Evolutionary conservation across 108 stramenopile genomes (phyloP).

Genomic region (Stephanodiscus minutulus): DNA sequence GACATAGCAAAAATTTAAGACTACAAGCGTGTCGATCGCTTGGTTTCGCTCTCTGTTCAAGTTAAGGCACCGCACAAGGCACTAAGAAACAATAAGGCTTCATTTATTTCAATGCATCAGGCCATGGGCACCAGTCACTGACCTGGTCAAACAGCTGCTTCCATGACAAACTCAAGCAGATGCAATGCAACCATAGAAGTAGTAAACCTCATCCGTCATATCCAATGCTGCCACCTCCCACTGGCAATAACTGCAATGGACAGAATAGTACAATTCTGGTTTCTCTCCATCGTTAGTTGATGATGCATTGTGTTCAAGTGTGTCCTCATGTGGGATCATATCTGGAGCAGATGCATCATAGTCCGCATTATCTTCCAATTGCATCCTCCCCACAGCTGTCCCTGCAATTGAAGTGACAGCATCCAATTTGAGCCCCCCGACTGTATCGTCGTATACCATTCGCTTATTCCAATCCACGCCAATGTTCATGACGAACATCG

Average conservation of each 20-base stretch:
- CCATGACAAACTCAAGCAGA: conserved; percentile 34
- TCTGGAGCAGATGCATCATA: conserved; percentile 40
- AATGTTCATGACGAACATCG: conserved; percentile 93
- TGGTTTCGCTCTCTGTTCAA: too few species aligned
- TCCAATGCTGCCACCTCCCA: conserved; percentile 82
- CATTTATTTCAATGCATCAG: too few species aligned
- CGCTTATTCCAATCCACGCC: conserved; percentile 70
- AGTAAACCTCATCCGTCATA: conserved; percentile 87
- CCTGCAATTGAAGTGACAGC: conserved; percentile 1
- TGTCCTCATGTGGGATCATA: conserved; percentile 30
- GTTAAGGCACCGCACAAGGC: too few species aligned
- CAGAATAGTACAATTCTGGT: conserved; percentile 65
- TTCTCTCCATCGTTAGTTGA: not conserved
- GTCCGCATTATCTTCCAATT: conserved; percentile 21
- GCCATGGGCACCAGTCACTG: too few species aligned
- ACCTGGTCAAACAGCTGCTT: too few species aligned
- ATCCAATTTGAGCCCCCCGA: conserved; percentile 47
- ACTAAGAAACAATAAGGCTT: too few species aligned
- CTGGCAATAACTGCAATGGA: conserved; percentile 71
- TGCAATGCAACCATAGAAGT: conserved; percentile 85
- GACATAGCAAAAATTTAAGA: too few species aligned
- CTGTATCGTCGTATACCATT: conserved; percentile 58
- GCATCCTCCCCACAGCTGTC: not conserved
- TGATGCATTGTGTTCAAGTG: not conserved
- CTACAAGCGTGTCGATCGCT: too few species aligned